Evolutionary conservation across 148 eudicot genomes (phyloP).

Genomic region (Vaccinium corymbosum): DNA sequence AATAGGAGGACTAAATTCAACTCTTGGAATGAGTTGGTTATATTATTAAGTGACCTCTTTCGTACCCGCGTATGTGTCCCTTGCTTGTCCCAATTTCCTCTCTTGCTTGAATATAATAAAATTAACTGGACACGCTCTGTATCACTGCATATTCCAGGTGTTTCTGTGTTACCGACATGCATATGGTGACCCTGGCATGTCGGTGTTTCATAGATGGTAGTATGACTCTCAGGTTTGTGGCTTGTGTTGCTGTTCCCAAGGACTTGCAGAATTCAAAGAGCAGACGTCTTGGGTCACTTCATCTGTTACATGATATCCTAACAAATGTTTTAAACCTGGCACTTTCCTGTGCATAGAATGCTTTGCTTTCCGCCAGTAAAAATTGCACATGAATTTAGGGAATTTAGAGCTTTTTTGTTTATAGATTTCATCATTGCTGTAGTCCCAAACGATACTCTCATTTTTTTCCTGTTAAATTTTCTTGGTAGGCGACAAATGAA

Average conservation of each 20-base stretch:
- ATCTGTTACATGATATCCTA: background rate
- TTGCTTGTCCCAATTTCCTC: background rate
- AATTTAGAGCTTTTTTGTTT: background rate
- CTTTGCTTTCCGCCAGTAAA: background rate
- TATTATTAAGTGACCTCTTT: background rate
- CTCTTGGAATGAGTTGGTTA: background rate
- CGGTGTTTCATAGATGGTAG: background rate
- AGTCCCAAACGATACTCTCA: background rate
- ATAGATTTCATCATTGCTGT: background rate
- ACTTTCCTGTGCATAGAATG: background rate
- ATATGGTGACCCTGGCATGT: background rate
- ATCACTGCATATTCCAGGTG: background rate
- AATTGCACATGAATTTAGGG: background rate
- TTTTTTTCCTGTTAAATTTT: background rate
- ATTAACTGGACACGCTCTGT: background rate
- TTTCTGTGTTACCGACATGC: background rate
- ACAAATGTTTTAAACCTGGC: background rate
- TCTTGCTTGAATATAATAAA: background rate
- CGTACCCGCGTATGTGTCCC: background rate
- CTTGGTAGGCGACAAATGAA: constrained; percentile 88
- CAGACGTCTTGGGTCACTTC: too few relatives aligned
- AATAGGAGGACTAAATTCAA: background rate
- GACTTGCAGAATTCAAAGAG: background rate
- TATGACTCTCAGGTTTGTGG: background rate
- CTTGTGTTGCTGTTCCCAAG: background rate